Evolutionary conservation across 1,284 basidiomycete genomes (phyloP).

Genomic region (Ustilago hordei): DNA sequence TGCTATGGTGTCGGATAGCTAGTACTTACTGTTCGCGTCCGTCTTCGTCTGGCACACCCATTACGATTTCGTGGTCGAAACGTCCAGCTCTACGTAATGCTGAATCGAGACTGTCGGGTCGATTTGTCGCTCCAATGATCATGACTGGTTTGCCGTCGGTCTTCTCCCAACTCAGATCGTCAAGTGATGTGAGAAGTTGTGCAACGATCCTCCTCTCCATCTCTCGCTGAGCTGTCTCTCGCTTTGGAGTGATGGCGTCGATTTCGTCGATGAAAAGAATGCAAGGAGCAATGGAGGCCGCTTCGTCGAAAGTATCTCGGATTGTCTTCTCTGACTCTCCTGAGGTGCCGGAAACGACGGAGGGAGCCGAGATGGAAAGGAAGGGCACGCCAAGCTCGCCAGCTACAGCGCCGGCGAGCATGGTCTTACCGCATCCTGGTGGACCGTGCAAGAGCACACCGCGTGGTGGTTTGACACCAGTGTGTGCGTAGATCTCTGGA

Average conservation of each 20-base stretch:
- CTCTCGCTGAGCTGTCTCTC: conserved; percentile 89
- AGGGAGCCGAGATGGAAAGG: conserved; percentile 91
- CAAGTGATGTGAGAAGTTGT: conserved; percentile 96
- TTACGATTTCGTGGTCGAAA: conserved; percentile 97
- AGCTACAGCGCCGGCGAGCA: conserved; percentile 77
- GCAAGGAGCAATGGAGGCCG: conserved; percentile 63
- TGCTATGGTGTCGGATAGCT: not conserved
- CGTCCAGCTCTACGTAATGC: conserved; percentile 91
- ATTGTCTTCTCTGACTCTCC: conserved; percentile 97
- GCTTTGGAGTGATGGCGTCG: conserved; percentile 95
- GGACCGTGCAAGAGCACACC: conserved; percentile 96
- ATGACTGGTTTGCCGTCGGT: conserved; percentile 77
- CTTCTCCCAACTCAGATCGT: conserved; percentile 90
- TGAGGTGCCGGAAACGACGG: conserved; percentile 95
- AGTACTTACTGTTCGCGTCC: conserved; percentile 79
- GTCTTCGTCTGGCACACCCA: conserved; percentile 92
- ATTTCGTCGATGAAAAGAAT: conserved; percentile 81
- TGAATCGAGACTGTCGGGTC: conserved; percentile 92
- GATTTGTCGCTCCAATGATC: conserved; percentile 94
- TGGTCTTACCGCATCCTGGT: conserved; percentile 91
- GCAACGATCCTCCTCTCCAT: conserved; percentile 98
- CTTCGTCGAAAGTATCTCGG: conserved; percentile 87
- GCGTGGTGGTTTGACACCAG: conserved; percentile 89
- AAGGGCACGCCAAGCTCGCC: conserved; percentile 85
- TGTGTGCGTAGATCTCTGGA: conserved; percentile 93